Evolutionary conservation across 2,329 filamentous ascomycete genomes (phyloP).

Genomic region (Trichoderma atroviride): DNA sequence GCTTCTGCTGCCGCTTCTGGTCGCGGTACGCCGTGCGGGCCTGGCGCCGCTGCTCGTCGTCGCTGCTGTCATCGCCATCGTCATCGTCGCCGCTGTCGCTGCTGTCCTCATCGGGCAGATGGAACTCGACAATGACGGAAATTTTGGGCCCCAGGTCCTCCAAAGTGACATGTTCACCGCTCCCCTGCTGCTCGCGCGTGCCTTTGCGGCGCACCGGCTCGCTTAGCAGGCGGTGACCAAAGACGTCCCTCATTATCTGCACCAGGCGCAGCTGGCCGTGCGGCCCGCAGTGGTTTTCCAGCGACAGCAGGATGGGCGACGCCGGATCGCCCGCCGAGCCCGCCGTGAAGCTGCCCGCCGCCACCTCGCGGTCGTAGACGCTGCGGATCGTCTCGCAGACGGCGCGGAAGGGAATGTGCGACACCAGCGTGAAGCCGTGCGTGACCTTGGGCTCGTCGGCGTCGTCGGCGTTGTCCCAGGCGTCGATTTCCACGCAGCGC

Average conservation of each 20-base stretch:
- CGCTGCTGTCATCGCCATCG: slow-evolving; percentile 35
- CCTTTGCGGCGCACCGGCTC: slow-evolving; percentile 60
- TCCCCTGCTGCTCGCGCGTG: slow-evolving; percentile 55
- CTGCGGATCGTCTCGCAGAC: slow-evolving; percentile 69
- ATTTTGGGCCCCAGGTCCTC: slow-evolving; percentile 64
- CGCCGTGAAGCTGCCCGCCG: slow-evolving; percentile 36
- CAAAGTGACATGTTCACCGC: slow-evolving; percentile 58
- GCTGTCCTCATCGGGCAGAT: slow-evolving; percentile 56
- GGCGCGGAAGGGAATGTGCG: slow-evolving; percentile 63
- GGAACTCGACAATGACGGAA: slow-evolving; percentile 69
- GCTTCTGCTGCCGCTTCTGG: slow-evolving; percentile 47
- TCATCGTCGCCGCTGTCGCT: slow-evolving; percentile 44
- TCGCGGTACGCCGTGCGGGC: slow-evolving; percentile 57
- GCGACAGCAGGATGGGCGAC: slow-evolving; percentile 64
- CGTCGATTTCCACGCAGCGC: slow-evolving; percentile 73
- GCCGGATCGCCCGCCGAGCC: slow-evolving; percentile 43
- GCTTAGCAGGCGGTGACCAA: slow-evolving; percentile 61
- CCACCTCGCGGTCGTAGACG: slow-evolving; percentile 61
- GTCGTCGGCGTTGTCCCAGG: slow-evolving; percentile 67
- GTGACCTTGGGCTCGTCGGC: slow-evolving; percentile 69
- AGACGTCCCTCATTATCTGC: slow-evolving; percentile 66
- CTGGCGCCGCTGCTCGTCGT: slow-evolving; percentile 48
- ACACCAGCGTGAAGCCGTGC: slow-evolving; percentile 69
- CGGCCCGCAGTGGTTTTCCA: slow-evolving; percentile 67
- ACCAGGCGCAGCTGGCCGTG: slow-evolving; percentile 64